Conservation (phyloP, 2,329 filamentous ascomycete species). For the Colletotrichum echinochloae region DNA sequence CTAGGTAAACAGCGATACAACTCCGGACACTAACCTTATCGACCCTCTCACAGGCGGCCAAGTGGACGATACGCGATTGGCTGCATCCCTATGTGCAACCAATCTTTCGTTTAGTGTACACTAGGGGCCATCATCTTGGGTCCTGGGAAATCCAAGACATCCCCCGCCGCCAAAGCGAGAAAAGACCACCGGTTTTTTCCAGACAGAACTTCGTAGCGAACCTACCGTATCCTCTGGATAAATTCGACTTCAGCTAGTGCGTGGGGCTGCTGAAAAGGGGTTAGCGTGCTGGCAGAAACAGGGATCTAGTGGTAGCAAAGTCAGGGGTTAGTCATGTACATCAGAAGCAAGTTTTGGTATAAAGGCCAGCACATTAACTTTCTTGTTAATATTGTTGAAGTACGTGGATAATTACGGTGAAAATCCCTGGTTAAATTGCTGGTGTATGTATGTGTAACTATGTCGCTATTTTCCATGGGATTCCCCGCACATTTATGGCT, state of each 20-base stretch:
- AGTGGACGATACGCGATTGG: conserved; percentile 45
- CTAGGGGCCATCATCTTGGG: conserved; percentile 14
- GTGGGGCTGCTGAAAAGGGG: background rate
- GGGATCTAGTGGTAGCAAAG: background rate
- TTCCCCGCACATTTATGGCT: too few species aligned
- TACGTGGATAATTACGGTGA: too few species aligned
- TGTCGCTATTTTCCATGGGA: too few species aligned
- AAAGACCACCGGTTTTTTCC: conserved; percentile 8
- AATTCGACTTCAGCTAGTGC: too few species aligned
- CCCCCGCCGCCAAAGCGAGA: background rate
- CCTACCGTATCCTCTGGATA: too few species aligned
- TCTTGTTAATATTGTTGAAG: background rate
- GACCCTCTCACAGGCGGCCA: conserved; percentile 48
- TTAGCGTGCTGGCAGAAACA: background rate
- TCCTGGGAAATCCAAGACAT: conserved; percentile 33
- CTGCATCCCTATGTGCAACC: conserved; percentile 26
- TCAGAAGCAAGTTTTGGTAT: background rate
- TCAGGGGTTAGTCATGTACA: background rate
- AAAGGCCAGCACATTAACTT: too few species aligned
- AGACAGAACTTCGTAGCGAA: conserved; percentile 26
- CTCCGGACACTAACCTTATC: conserved; percentile 7
- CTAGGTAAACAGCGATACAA: conserved; percentile 2
- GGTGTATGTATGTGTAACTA: too few species aligned
- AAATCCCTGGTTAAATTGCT: too few species aligned
- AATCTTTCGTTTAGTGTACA: conserved; percentile 13